Evolutionary conservation across 768 basidiomycete genomes (phyloP).

Genomic region (Galerina marginata): DNA sequence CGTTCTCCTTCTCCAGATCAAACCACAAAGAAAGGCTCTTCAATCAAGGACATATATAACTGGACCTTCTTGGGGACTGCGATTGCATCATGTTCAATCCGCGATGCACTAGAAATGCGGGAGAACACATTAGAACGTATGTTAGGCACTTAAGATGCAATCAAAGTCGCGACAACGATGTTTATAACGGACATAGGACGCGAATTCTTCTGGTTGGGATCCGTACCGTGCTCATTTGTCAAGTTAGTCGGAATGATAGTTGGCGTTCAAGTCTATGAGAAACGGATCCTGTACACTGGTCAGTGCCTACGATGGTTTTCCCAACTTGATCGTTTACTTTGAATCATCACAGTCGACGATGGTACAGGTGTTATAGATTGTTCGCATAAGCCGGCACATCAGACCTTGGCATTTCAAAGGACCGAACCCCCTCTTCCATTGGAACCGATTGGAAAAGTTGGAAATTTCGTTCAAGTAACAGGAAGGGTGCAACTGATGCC

Average conservation of each 20-base stretch:
- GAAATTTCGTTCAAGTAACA: conserved; percentile 49
- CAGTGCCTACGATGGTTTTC: conserved; percentile 18
- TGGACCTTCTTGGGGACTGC: conserved; percentile 67
- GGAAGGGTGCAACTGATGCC: conserved; percentile 50
- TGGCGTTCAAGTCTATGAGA: conserved; percentile 64
- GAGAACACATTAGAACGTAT: conserved; percentile 34
- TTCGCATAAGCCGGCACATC: conserved; percentile 37
- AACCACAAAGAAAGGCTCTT: conserved; percentile 1
- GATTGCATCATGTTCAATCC: conserved; percentile 57
- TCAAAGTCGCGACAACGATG: too few species aligned
- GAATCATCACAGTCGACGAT: conserved; percentile 65
- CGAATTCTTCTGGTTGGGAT: conserved; percentile 76
- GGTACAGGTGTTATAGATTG: conserved; percentile 79
- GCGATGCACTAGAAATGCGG: conserved; percentile 56
- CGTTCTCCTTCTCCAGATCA: background rate
- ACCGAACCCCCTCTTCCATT: conserved; percentile 31
- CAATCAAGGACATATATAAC: conserved; percentile 42
- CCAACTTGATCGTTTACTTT: background rate
- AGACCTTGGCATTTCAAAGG: conserved; percentile 15
- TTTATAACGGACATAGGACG: conserved; percentile 36
- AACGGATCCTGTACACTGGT: conserved; percentile 65
- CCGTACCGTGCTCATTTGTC: conserved; percentile 72
- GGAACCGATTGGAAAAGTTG: conserved; percentile 48
- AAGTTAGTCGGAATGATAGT: conserved; percentile 68
- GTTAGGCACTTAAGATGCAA: conserved; percentile 19